These are phyloP conservation scores for Glaciozyma antarctica DNA, from an alignment of 768 basidiomycete species.

Conservation along the genomic window DNA sequence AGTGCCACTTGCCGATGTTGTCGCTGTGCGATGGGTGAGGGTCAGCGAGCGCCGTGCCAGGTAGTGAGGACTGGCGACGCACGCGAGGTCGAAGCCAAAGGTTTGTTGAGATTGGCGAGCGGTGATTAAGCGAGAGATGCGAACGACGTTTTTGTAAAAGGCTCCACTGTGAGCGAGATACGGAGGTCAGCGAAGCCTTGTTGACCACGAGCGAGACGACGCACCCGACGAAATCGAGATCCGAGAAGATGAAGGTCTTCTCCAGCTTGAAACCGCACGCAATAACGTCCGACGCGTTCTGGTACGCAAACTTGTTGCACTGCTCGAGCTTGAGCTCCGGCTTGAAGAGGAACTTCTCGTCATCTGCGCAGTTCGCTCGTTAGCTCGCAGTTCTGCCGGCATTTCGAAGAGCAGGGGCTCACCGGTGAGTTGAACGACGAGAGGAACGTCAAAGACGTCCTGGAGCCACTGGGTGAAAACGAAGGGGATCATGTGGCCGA, in stretches of 20 bases:
- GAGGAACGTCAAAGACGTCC: constrained; percentile 84
- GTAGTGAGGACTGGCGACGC: constrained; percentile 38
- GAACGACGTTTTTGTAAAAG: constrained; percentile 90
- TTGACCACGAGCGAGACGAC: constrained; percentile 25
- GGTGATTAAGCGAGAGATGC: constrained; percentile 84
- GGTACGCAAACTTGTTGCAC: constrained; percentile 65
- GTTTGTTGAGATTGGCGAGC: constrained; percentile 88
- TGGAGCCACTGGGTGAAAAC: constrained; percentile 98
- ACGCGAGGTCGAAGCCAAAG: constrained; percentile 96
- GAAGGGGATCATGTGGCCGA: constrained; percentile 96
- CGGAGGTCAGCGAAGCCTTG: not conserved
- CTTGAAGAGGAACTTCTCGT: constrained; percentile 98
- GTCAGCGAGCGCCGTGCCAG: not conserved
- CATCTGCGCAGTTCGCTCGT: constrained; percentile 52
- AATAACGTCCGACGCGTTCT: constrained; percentile 92
- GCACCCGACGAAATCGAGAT: constrained; percentile 70
- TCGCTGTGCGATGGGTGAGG: constrained; percentile 51
- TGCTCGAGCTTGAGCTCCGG: constrained; percentile 85
- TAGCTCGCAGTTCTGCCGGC: not conserved
- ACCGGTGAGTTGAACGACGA: constrained; percentile 95
- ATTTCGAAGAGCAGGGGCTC: constrained; percentile 16
- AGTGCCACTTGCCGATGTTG: constrained; percentile 96
- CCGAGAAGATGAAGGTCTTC: constrained; percentile 94
- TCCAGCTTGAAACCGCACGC: constrained; percentile 85
- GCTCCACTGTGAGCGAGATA: constrained; percentile 49